Evolutionary conservation across 345 rosid species (phyloP).

Genomic region (Nephelium lappaceum): DNA sequence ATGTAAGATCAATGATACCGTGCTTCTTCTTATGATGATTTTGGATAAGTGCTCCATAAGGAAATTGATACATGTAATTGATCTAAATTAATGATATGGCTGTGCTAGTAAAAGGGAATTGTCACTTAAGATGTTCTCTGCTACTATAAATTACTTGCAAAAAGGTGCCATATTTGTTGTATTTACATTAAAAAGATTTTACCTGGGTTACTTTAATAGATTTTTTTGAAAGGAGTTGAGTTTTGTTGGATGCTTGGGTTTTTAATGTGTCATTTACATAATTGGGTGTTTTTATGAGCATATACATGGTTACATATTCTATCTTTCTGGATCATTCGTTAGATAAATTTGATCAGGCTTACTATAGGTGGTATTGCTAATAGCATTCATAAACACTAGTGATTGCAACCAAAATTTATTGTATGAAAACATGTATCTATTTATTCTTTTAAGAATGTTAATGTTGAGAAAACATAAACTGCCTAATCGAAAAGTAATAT

Average conservation of each 20-base stretch:
- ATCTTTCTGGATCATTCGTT: background rate
- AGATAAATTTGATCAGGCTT: background rate
- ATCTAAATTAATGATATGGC: background rate
- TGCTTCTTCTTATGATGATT: background rate
- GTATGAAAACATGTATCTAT: background rate
- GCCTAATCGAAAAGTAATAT: background rate
- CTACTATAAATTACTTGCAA: background rate
- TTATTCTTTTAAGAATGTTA: background rate
- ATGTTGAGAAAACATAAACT: background rate
- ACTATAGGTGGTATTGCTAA: background rate
- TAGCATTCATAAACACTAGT: background rate
- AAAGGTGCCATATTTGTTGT: background rate
- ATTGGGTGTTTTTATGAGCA: background rate
- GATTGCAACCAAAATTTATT: background rate
- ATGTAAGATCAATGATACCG: background rate
- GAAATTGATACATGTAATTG: background rate
- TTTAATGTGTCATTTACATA: background rate
- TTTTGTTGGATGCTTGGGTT: slow-evolving; percentile 1
- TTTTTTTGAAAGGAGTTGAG: background rate
- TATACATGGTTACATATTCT: background rate
- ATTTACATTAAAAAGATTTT: background rate
- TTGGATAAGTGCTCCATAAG: background rate
- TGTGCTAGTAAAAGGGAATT: background rate
- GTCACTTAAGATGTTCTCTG: background rate
- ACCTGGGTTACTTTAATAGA: background rate